Base-by-base conservation (phyloP, 2,329 filamentous ascomycete species). In the Aaosphaeria arxii region DNA sequence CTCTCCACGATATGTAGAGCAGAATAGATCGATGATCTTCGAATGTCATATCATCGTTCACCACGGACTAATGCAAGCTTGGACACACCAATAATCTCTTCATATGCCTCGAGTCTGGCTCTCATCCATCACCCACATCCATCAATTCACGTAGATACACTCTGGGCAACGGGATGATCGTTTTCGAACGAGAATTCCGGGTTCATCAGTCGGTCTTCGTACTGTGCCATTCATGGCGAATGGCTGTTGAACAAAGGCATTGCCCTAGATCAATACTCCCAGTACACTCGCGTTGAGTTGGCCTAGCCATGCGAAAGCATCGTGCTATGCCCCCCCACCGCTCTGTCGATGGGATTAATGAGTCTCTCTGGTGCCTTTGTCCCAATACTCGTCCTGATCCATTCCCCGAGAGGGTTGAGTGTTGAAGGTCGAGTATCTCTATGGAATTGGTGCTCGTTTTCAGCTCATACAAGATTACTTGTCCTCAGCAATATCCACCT, bases 181-280 rank as follows among this genome's bases (percentile, higher is more conserved):
- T 66, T 55, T 43, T 42, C 44, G 50, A 55, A 61, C 55, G 47
- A 54, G 56, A 53, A 52, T 44, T 58, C 58, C 64, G 64, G 66
- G 63, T 66, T 55, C 56, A 63, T 49, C 58, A 63, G 56, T 54
- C 46, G 57, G 56, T 42, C n/a, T 43, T 50, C 51, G 54, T 48
- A 48, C 17, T 54, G 56, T 57, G 54, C n/a, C 13, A 55, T 61
- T 54, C 38, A 58, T 66, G 57, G 56, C 61, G 55, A 35, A 59
- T 66, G 56, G 56, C 57, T 65, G 57, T 51, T 67, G 61, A 48
- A 57, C 64, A 69, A 69, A 69, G 66, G 66, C 66, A 62, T 53
- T 54, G 54, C 61, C 64, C 66, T 29, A 69, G 48, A 69, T 46
- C 29, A 61, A 66, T 44, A 50, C 50, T 41, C 46, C 45, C 51